Evolutionary conservation across 2,329 filamentous ascomycete genomes (phyloP), one percentile per base, ranked within the genome.

Genomic region (Fusarium mundagurra): DNA sequence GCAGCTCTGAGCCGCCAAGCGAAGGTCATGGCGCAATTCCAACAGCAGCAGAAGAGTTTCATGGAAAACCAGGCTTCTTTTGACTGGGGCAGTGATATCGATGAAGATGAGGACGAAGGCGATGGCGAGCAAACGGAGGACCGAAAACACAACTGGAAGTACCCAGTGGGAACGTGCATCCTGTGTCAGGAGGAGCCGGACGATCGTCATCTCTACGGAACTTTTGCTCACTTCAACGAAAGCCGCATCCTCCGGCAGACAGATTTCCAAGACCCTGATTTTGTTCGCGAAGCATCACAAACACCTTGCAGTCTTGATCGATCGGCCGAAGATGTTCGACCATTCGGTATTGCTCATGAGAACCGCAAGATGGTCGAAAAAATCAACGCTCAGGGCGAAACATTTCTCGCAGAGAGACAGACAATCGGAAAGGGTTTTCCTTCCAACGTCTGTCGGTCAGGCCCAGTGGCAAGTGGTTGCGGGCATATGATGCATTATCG

Each of bases 401-500:
- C 90, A 44, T 91, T 96, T 54, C 86, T 90, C 41, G 89, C 90
- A 9, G 94, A 97, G 81, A 90, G 93, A 55, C 93, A 97, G 82
- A 92, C 92, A 11, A 89, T 99, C 54, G 95, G 96, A 38, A 97
- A 95, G 82, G 96, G 96, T 1, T 99, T 97, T 79, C 92, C 94
- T 6, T 87, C 91, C 12, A 86, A 88, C 16, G 87, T 91, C 45
- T 91, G 91, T 39, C 87, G 88, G 34, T 86, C 89, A 24, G 96
- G 95, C 0, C 93, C 96, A 1, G 92, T 98, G 4, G 94, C 95
- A 17, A 94, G 93, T 41, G 94, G 96, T 16, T 99, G 96, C 82
- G 96, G 96, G 6, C 96, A 99, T 82, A 97, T 99, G 79, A 99
- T 99, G 96, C 96, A 99, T 82, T 98, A 94, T 81, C 91, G 90